Evolutionary conservation across 257 asterid genomes (phyloP).

Genomic region (Sherardia arvensis): DNA sequence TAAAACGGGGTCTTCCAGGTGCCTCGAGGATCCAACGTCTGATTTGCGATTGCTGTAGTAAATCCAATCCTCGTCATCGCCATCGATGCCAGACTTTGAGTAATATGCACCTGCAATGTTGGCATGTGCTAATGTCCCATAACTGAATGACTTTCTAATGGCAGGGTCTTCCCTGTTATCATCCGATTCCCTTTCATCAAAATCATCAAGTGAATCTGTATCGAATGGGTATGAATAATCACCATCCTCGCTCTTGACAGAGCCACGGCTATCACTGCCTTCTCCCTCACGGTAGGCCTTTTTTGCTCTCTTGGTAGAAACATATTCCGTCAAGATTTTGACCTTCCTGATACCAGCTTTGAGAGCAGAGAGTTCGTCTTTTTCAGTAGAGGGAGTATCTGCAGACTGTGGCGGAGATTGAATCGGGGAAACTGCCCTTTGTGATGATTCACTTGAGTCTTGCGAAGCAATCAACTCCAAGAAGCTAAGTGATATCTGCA

Average conservation of each 20-base stretch:
- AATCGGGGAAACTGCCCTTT: conserved; percentile 38
- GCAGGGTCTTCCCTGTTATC: conserved; percentile 49
- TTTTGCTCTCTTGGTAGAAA: conserved; percentile 71
- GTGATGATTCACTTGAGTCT: conserved; percentile 42
- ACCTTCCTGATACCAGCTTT: conserved; percentile 88
- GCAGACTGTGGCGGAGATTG: conserved; percentile 42
- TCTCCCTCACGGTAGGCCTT: conserved; percentile 81
- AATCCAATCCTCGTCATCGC: conserved; percentile 71
- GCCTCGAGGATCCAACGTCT: conserved; percentile 45
- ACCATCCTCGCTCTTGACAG: conserved; percentile 80
- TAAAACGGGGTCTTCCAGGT: conserved; percentile 28
- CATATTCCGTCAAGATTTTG: conserved; percentile 66
- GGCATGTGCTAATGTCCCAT: conserved; percentile 74
- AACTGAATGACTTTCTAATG: conserved; percentile 78
- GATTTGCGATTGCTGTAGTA: conserved; percentile 83
- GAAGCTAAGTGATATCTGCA: conserved; percentile 63
- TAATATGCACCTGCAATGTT: conserved; percentile 64
- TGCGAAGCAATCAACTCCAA: conserved; percentile 45
- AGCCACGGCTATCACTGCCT: conserved; percentile 64
- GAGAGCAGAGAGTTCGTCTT: conserved; percentile 85
- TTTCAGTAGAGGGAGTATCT: conserved; percentile 48
- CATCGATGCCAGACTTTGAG: conserved; percentile 39
- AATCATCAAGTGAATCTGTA: conserved; percentile 60
- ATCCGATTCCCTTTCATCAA: conserved; percentile 69
- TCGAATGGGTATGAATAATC: conserved; percentile 76